These are phyloP conservation scores for Tulasnella sp. DNA, from an alignment of 768 basidiomycete genomes.

Conservation along the genomic window DNA sequence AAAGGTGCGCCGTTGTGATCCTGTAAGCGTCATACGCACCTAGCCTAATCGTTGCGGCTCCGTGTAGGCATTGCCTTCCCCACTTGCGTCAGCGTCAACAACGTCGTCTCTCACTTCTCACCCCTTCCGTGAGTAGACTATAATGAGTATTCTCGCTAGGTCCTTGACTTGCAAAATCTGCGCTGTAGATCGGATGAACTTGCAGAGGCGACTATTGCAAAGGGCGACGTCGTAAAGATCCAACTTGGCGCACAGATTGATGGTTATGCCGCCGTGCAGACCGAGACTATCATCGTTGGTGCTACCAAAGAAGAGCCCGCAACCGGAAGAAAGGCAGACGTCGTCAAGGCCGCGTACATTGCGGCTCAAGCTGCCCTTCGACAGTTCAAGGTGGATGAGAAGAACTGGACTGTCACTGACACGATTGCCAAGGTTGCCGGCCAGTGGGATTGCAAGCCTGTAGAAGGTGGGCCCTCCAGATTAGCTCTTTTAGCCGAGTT, in stretches of 20 bases:
- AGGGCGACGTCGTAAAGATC: constrained; percentile 92
- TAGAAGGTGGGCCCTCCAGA: constrained; percentile 64
- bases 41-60: background rate
- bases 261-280: constrained; percentile 89
- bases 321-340: constrained; percentile 85
- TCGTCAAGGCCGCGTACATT: constrained; percentile 87
- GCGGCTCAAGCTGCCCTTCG: constrained; percentile 93
- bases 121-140: constrained; percentile 65
- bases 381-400: constrained; percentile 83
- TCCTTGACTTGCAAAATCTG: background rate
- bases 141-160: background rate
- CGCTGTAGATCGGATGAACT: constrained; percentile 65
- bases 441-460: constrained; percentile 81
- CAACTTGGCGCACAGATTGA: constrained; percentile 97
- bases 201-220: constrained; percentile 63
- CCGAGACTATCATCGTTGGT: constrained; percentile 89
- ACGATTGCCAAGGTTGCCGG: constrained; percentile 68
- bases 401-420: constrained; percentile 94
- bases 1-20: constrained; percentile 61
- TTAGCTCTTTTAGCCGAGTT: background rate
- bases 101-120: constrained; percentile 91
- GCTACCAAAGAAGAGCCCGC: constrained; percentile 68
- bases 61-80: constrained; percentile 84
- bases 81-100: constrained; percentile 90
- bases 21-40: background rate